Conservation (phyloP, 2,329 filamentous ascomycete species). For the Macroventuria anomochaeta region DNA sequence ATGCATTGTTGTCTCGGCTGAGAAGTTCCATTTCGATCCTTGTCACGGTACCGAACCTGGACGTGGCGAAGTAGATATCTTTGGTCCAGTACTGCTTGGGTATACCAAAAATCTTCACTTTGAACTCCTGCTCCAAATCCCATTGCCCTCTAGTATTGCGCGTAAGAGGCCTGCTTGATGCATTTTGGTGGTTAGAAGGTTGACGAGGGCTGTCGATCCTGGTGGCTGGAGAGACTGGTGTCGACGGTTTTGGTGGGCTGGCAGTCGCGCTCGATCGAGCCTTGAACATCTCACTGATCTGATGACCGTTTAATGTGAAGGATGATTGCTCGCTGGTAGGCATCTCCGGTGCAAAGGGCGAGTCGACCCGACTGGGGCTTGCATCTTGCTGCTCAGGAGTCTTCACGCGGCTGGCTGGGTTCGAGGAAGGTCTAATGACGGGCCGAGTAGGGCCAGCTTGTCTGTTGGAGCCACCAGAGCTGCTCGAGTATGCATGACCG, state of each 20-base stretch:
- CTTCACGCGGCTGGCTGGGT: not conserved
- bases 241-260: not conserved
- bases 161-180: slow-evolving; percentile 1
- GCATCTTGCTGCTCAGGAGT: slow-evolving; percentile 5
- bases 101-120: slow-evolving; percentile 28
- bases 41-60: slow-evolving; percentile 34
- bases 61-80: slow-evolving; percentile 32
- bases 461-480: slow-evolving; percentile 24
- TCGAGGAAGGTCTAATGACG: not conserved
- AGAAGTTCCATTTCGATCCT: slow-evolving; percentile 36
- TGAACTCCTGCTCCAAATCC: slow-evolving; percentile 31
- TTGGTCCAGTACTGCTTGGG: slow-evolving; percentile 26
- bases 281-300: slow-evolving; percentile 26
- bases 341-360: slow-evolving; percentile 1
- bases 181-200: slow-evolving; percentile 1
- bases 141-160: slow-evolving; percentile 18
- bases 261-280: not conserved
- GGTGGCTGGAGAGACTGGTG: not conserved
- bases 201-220: not conserved
- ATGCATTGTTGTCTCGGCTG: slow-evolving; percentile 23
- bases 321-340: slow-evolving; percentile 13
- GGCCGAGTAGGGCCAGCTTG: slow-evolving; percentile 6
- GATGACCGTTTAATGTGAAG: slow-evolving; percentile 19
- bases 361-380: not conserved
- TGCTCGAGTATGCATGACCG: slow-evolving; percentile 20